These are phyloP conservation scores for Daldinia sp. DNA, from an alignment of 2,329 filamentous ascomycete species.

Conservation along the genomic window DNA sequence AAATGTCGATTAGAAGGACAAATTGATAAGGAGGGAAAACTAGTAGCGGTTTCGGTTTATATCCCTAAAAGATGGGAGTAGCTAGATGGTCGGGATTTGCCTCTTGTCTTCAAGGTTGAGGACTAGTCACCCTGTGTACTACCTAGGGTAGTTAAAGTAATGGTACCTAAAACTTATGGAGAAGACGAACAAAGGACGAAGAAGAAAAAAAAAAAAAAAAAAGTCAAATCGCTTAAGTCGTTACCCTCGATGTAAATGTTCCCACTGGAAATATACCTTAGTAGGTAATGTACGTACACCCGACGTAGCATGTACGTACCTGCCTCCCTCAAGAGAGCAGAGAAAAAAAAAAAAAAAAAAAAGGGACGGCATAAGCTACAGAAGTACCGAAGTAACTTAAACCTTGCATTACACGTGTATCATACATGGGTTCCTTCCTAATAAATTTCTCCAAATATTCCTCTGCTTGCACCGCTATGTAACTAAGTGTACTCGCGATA, in stretches of 20 bases:
- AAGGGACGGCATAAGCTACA: too few relatives aligned
- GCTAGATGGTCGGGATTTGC: slow-evolving; percentile 5
- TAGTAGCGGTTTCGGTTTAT: not conserved
- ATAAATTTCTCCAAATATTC: too few relatives aligned
- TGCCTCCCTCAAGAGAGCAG: too few relatives aligned
- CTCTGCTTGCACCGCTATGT: too few relatives aligned
- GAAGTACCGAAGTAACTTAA: not conserved
- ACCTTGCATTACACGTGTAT: not conserved
- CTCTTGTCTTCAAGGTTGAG: slow-evolving; percentile 10
- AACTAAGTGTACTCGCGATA: too few relatives aligned
- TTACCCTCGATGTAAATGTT: slow-evolving; percentile 2
- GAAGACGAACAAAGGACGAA: not conserved
- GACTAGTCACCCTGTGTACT: slow-evolving; percentile 1
- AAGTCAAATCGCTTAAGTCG: slow-evolving; percentile 15
- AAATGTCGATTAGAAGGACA: slow-evolving; percentile 8
- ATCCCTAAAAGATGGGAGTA: not conserved
- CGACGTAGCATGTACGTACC: too few relatives aligned
- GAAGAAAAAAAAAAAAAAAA: slow-evolving; percentile 17
- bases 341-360: too few relatives aligned
- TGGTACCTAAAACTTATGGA: slow-evolving; percentile 5
- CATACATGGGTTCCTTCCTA: not conserved
- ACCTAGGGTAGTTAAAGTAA: not conserved
- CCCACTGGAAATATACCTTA: not conserved
- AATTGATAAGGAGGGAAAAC: not conserved
- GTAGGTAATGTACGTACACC: slow-evolving; percentile 1